These are phyloP conservation scores for Globisporangium alternatum DNA, from an alignment of 352 stramenopile genomes.

Conservation along the genomic window DNA sequence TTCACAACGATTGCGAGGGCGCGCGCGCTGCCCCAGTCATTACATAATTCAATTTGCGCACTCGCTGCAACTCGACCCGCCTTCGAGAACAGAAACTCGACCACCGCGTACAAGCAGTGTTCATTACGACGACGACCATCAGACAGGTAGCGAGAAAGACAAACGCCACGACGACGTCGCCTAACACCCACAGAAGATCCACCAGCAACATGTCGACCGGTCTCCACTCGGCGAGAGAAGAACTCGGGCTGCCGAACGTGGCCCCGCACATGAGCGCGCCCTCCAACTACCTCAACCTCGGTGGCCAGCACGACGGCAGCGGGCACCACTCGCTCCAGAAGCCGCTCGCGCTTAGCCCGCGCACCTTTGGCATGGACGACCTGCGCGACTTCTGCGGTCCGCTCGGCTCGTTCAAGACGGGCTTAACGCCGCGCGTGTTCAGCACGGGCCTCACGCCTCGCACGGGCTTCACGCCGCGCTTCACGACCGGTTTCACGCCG, in stretches of 20 bases:
- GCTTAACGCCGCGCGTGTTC: slow-evolving; percentile 76
- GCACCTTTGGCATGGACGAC: slow-evolving; percentile 84
- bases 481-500: slow-evolving; percentile 75
- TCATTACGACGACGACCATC: not conserved
- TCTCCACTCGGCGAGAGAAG: slow-evolving; percentile 69
- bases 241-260: slow-evolving; percentile 61
- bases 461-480: slow-evolving; percentile 79
- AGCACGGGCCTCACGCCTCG: slow-evolving; percentile 76
- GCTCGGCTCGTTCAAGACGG: slow-evolving; percentile 81
- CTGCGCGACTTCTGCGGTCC: slow-evolving; percentile 79
- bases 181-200: too few species aligned
- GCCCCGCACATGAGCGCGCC: slow-evolving; percentile 8
- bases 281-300: slow-evolving; percentile 22
- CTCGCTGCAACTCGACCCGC: slow-evolving; percentile 29
- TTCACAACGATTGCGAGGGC: not conserved
- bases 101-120: not conserved
- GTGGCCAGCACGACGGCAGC: slow-evolving; percentile 29
- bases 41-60: slow-evolving; percentile 77
- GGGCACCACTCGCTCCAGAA: slow-evolving; percentile 42
- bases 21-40: slow-evolving; percentile 29
- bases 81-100: not conserved
- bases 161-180: not conserved
- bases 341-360: slow-evolving; percentile 70
- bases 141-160: slow-evolving; percentile 10
- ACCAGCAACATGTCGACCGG: slow-evolving; percentile 46